phyloP scores from a whole-genome alignment of 768 basidiomycete genomes.

The Amanita pallidorosea region DNA sequence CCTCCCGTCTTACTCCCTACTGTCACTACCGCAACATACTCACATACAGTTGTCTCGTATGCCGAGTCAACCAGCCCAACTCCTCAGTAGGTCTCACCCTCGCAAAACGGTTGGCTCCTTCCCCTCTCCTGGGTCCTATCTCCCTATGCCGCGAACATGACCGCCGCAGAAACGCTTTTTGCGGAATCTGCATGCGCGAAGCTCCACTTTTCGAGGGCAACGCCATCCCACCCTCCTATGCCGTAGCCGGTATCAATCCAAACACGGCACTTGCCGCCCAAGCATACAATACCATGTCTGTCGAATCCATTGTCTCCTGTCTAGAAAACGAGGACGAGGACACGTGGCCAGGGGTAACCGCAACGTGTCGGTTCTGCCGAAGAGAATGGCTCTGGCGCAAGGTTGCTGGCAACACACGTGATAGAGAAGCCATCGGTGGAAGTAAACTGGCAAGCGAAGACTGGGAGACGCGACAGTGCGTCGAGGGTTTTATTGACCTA shows the following conservation, averaged over 20 bases:
- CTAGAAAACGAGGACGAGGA: constrained; percentile 68
- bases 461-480: constrained; percentile 57
- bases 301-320: constrained; percentile 27
- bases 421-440: constrained; percentile 51
- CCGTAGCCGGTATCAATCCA: constrained; percentile 14
- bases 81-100: constrained; percentile 36
- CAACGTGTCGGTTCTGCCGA: constrained; percentile 62
- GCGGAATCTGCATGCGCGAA: constrained; percentile 62
- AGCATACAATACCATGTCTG: constrained; percentile 12
- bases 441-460: constrained; percentile 28
- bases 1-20: constrained; percentile 36
- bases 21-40: constrained; percentile 55
- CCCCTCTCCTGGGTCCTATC: constrained; percentile 34
- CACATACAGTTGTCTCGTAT: constrained; percentile 47
- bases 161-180: constrained; percentile 39
- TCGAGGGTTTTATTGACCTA: constrained; percentile 66
- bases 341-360: constrained; percentile 50
- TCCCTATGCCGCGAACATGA: constrained; percentile 56
- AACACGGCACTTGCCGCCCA: constrained; percentile 13
- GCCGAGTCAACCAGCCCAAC: constrained; percentile 55
- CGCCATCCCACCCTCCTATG: constrained; percentile 7
- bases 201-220: constrained; percentile 30
- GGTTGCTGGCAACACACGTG: constrained; percentile 33
- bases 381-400: constrained; percentile 55
- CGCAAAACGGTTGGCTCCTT: constrained; percentile 35